These are phyloP conservation scores for Coniferiporia sulphurascens DNA, from an alignment of 1,284 basidiomycete species.

Conservation along the genomic window DNA sequence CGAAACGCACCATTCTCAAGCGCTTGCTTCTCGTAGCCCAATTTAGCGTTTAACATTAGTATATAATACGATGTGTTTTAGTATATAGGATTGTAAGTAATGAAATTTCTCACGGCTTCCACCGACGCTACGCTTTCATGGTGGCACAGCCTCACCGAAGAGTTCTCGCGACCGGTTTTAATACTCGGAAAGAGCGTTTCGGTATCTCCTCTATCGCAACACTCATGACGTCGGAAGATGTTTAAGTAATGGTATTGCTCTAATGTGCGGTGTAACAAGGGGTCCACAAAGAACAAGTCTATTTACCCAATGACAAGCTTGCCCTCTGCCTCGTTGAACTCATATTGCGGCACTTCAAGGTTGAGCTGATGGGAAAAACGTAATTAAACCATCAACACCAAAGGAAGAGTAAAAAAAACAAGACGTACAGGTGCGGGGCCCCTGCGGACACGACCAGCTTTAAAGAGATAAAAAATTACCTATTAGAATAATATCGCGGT, in stretches of 20 bases:
- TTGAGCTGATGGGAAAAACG: constrained; percentile 60
- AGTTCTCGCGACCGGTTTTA: too few species aligned
- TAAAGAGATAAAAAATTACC: constrained; percentile 12
- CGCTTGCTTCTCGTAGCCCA: too few species aligned
- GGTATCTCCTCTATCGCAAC: background rate
- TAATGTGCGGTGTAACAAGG: background rate
- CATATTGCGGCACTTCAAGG: constrained; percentile 87
- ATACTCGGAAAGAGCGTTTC: too few species aligned
- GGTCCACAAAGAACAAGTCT: background rate
- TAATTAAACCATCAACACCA: background rate
- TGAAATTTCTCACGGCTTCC: too few species aligned
- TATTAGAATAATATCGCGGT: constrained; percentile 15
- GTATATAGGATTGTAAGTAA: too few species aligned
- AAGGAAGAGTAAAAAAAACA: background rate
- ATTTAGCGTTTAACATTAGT: too few species aligned
- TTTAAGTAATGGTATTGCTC: background rate
- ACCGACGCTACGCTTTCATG: too few species aligned
- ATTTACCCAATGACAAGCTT: constrained; percentile 89
- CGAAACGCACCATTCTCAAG: too few species aligned
- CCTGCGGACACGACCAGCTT: constrained; percentile 90
- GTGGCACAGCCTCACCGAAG: too few species aligned
- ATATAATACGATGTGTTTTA: too few species aligned
- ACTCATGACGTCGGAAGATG: background rate
- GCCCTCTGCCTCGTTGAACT: constrained; percentile 82
- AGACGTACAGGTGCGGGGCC: constrained; percentile 86